Evolutionary conservation across 1,139 yeast species (phyloP).

Genomic region (Sugiyamaella grinbergsii): DNA sequence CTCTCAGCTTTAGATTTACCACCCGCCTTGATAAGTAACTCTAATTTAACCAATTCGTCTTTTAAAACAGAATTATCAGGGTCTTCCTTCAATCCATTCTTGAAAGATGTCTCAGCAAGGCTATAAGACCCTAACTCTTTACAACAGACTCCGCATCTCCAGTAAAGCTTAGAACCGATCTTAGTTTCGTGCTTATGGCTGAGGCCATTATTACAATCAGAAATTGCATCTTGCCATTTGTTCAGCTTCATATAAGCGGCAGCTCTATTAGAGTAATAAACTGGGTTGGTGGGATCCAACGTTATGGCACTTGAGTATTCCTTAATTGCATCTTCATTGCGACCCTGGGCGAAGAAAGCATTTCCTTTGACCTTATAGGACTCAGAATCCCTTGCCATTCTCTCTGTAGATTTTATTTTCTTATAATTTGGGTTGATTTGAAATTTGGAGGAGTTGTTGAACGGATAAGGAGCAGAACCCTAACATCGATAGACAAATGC

Average conservation of each 20-base stretch:
- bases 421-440: no score
- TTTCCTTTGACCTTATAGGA: slow-evolving; percentile 18
- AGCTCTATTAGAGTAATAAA: slow-evolving; percentile 83
- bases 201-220: slow-evolving; percentile 59
- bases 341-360: slow-evolving; percentile 40
- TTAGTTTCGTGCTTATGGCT: slow-evolving; percentile 28
- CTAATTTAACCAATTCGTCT: slow-evolving; percentile 23
- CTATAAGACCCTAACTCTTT: slow-evolving; percentile 42
- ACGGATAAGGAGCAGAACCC: not conserved
- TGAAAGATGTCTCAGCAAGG: slow-evolving; percentile 46
- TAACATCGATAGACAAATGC: not conserved
- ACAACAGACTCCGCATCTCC: slow-evolving; percentile 57
- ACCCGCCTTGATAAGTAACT: not conserved
- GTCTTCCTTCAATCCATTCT: slow-evolving; percentile 51
- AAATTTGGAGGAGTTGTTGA: not conserved
- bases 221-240: slow-evolving; percentile 54
- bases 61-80: slow-evolving; percentile 46
- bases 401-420: not conserved
- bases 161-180: slow-evolving; percentile 52
- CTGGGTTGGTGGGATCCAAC: slow-evolving; percentile 60
- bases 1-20: not conserved
- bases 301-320: slow-evolving; percentile 73
- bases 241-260: slow-evolving; percentile 65
- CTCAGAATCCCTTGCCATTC: slow-evolving; percentile 12
- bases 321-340: slow-evolving; percentile 64